Conservation (phyloP, 2,329 filamentous ascomycete species). For the Fusarium robinianum region DNA sequence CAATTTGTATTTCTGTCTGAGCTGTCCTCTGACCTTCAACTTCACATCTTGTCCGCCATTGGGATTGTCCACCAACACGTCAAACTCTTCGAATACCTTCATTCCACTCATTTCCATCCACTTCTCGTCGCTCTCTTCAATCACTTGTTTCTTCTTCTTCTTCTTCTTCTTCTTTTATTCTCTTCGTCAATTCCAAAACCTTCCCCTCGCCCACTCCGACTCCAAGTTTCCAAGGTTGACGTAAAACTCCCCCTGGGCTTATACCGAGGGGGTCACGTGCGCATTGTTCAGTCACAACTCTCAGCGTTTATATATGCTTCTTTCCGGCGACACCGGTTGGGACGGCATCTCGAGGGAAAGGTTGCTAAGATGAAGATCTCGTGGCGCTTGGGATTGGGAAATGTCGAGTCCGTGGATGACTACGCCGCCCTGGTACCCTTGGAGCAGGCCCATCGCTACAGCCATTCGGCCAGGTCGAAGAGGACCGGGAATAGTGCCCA, state of each 20-base stretch:
- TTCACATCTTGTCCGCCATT: too few species aligned
- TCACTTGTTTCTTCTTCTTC: background rate
- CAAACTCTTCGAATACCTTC: too few species aligned
- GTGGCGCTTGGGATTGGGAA: conserved; percentile 39
- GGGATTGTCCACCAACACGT: too few species aligned
- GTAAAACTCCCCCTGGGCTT: conserved; percentile 5
- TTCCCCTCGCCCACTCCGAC: conserved; percentile 16
- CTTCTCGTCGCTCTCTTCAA: conserved; percentile 12
- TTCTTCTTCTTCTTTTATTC: conserved; percentile 1
- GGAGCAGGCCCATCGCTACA: conserved; percentile 60
- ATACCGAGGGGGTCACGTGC: conserved; percentile 10
- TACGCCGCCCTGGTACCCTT: conserved; percentile 60
- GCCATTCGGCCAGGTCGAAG: conserved; percentile 55
- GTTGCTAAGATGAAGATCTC: conserved; percentile 37
- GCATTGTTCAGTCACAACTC: background rate
- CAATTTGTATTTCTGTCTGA: conserved; percentile 25
- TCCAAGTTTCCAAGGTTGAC: too few species aligned
- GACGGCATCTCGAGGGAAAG: conserved; percentile 1
- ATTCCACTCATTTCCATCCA: background rate
- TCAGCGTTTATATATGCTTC: background rate
- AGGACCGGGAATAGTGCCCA: conserved; percentile 49
- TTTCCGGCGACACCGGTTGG: conserved; percentile 2
- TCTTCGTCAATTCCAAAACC: background rate
- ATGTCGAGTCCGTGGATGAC: conserved; percentile 53
- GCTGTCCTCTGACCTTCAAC: conserved; percentile 28